Percentiles rank a stretch among this genome's conserved stretches.
Conservation (phyloP, 805 yeast genomes). For the Kazachstania kunashirensis region DNA sequence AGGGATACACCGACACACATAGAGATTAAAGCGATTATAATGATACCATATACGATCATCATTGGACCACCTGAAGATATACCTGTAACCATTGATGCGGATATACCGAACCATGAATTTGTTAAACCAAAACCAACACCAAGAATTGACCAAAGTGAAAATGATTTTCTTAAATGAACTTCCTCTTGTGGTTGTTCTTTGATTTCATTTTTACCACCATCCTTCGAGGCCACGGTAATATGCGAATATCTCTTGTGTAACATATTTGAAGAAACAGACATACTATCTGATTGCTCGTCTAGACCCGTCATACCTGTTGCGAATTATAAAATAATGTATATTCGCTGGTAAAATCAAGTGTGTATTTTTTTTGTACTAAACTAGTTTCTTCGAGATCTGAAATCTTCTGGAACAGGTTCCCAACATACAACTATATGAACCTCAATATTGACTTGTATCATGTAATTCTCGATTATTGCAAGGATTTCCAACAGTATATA, state of each 20-base stretch:
- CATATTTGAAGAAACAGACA: background rate
- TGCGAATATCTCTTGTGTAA: constrained; percentile 2
- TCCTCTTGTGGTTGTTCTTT: constrained; percentile 14
- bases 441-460: too few relatives aligned
- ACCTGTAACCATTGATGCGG: constrained; percentile 50
- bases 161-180: constrained; percentile 32
- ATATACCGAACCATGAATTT: constrained; percentile 56
- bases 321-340: too few relatives aligned
- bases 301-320: too few relatives aligned
- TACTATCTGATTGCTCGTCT: background rate
- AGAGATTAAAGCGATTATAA: constrained; percentile 43
- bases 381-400: too few relatives aligned
- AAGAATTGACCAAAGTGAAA: constrained; percentile 40
- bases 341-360: too few relatives aligned
- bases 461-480: too few relatives aligned
- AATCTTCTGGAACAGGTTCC: too few relatives aligned
- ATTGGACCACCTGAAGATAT: constrained; percentile 52
- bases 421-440: too few relatives aligned
- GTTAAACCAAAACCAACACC: constrained; percentile 58
- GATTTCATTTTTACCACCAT: background rate
- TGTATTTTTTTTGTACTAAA: too few relatives aligned
- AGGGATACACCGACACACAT: constrained; percentile 42
- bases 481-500: too few relatives aligned
- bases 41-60: constrained; percentile 48
- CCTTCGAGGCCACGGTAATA: background rate